These are phyloP conservation scores for Galerina sulciceps DNA, from an alignment of 768 basidiomycete species.

Conservation along the genomic window DNA sequence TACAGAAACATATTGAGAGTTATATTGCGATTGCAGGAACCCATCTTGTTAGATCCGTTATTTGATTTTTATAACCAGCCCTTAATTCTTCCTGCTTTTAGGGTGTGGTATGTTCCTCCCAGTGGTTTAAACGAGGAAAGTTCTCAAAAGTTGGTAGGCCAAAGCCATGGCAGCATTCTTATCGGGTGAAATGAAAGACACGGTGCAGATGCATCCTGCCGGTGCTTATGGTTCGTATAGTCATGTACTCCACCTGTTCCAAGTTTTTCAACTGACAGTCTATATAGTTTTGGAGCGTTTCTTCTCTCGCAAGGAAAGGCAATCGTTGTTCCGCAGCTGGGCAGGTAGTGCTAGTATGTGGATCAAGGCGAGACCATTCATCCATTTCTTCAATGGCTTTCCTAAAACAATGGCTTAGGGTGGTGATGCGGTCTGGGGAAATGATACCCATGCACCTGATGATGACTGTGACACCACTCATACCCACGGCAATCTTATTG, in stretches of 20 bases:
- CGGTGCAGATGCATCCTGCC: constrained; percentile 82
- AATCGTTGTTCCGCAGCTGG: constrained; percentile 92
- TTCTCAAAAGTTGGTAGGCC: constrained; percentile 44
- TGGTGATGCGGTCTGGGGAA: constrained; percentile 85
- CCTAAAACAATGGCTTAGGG: constrained; percentile 50
- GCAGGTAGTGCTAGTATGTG: constrained; percentile 93
- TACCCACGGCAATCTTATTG: constrained; percentile 82
- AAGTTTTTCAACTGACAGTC: not conserved
- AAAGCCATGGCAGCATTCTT: constrained; percentile 97
- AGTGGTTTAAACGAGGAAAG: not conserved
- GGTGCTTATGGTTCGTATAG: constrained; percentile 67
- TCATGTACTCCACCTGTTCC: not conserved
- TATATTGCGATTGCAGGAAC: constrained; percentile 88
- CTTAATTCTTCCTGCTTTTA: constrained; percentile 27
- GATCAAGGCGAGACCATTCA: constrained; percentile 68
- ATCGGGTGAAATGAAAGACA: constrained; percentile 95
- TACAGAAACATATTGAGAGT: constrained; percentile 81
- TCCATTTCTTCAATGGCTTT: not conserved
- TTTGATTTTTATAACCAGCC: not conserved
- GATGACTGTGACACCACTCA: constrained; percentile 57
- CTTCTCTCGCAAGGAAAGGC: constrained; percentile 89
- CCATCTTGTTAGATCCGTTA: constrained; percentile 61
- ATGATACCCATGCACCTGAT: constrained; percentile 76
- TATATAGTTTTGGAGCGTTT: constrained; percentile 77
- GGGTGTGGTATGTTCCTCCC: constrained; percentile 66